Evolutionary conservation across 441 rosid species (phyloP), one percentile per base, ranked within the genome.

Genomic region (Jatropha podagrica): DNA sequence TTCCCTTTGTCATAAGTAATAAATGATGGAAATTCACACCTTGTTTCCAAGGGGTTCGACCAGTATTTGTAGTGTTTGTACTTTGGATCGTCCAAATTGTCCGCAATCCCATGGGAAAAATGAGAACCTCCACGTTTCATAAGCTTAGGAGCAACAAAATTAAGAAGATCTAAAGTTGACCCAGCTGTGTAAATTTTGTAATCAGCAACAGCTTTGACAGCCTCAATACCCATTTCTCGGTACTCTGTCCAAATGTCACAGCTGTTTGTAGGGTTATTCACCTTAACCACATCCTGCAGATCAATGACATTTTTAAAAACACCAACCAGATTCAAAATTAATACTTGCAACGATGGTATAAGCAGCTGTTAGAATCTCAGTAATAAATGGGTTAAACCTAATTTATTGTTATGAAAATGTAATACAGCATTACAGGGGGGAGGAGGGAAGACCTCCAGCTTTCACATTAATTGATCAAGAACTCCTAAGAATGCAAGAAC

Each of bases 11-110:
- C 17, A 3, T 49, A 51, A 68, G 26, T 68, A 7, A 68, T 20
- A 49, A 68, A 15, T 14, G 32, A 37, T n/a, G 37, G 23, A 59
- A 77, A 70, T 76, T 56, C 91, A 89, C 81, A 96, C 99, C 78
- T 90, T 74, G 97, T 90, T 77, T 94, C 99, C 82, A 96, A 81
- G 54, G 99, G 98, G 78, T 94, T 96, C 46, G 99, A 96, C 98
- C 99, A 94, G 74, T 91, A 91, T 85, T 86, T 94, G 84, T 80
- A 89, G 79, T 96, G 93, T 9, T 81, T 14, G 63, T 96, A 94
- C 69, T 94, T 89, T 6, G 91, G 96, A 73, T 96, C 97, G 74
- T 94, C 94, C 87, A 96, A 85, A 85, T 94, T 82, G 80, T 96
- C 95, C 4, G 98, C 99, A 83, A 96, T 87, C 71, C 98, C 98